Evolutionary conservation across 768 basidiomycete species (phyloP), one percentile per base, ranked within the genome.

Genomic region (Lactifluus volemus): DNA sequence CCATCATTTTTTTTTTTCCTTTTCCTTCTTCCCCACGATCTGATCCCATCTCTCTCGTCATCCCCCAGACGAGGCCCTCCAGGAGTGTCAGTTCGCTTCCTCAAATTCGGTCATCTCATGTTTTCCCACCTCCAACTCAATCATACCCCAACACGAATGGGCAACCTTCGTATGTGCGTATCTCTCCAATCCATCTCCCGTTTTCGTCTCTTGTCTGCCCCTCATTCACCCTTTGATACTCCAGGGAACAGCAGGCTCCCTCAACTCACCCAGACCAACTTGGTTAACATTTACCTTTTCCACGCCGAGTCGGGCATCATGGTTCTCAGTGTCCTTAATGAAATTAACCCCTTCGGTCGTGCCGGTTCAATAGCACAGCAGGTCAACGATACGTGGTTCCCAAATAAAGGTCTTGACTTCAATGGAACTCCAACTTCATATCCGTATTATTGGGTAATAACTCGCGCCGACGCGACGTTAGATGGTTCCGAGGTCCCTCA

Each of bases 381-480:
- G 38, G 86, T 88, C 48, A 79, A 92, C 68, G 92, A 94, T 70
- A 69, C 76, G 15, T 92, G 88, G 89, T 92, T 83, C 71, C 87
- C 86, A 34, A 39, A 66, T 0, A 71, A 78, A 29, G 87, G 84
- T 32, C 55, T 69, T 34, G 65, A 79, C 74, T 71, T 69, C 56
- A 69, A 78, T 49, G 80, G 80, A 45, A 67, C 73, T 17, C 81
- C 85, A 63, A 73, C 81, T 51, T 75, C 81, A 9, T 91, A 81
- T 73, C 84, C 86, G 0, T 93, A 81, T 67, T 92, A 79, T 73
- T 95, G 86, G 80, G 78, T 91, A 54, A 78, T 95, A 66, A 85
- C 84, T n/a, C 79, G 81, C 51, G 78, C 75, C 51, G 79, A 83
- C 64, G 67, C 72, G 49, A 72, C 76, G 2, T 76, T 89, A 44